Conservation (phyloP, 495 filamentous ascomycete genomes). For the Penicillium soppii region DNA sequence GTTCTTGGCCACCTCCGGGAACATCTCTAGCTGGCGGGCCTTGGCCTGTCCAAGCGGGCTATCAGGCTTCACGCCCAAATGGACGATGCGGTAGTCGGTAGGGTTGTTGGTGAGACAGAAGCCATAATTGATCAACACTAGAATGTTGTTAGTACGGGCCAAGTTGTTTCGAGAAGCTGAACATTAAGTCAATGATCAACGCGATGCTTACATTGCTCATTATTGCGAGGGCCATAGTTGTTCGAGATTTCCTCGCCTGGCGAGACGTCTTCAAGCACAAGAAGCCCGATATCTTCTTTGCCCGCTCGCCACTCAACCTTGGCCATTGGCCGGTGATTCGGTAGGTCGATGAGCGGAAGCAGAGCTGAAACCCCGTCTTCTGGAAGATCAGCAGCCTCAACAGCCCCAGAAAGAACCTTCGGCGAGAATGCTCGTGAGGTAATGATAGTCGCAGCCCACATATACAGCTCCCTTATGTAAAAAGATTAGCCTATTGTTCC, state of each 20-base stretch:
- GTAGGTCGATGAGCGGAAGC: conserved; percentile 60
- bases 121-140: conserved; percentile 68
- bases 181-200: background rate
- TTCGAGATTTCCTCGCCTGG: conserved; percentile 60
- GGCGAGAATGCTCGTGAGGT: conserved; percentile 55
- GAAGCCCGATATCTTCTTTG: conserved; percentile 43
- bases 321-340: conserved; percentile 57
- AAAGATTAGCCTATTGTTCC: conserved; percentile 11
- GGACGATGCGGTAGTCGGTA: conserved; percentile 52
- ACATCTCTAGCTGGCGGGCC: conserved; percentile 33
- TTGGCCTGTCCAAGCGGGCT: conserved; percentile 42
- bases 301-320: conserved; percentile 63
- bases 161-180: too few species aligned
- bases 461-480: conserved; percentile 63
- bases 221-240: conserved; percentile 68
- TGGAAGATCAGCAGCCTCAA: conserved; percentile 28
- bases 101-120: conserved; percentile 61
- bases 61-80: conserved; percentile 39
- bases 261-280: conserved; percentile 44
- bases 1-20: conserved; percentile 28
- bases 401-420: conserved; percentile 42
- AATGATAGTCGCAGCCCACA: conserved; percentile 65
- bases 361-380: conserved; percentile 51
- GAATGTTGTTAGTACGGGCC: conserved; percentile 8
- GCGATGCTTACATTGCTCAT: conserved; percentile 57